Base-by-base conservation (phyloP, 352 stramenopile species). In the Globisporangium recalcitrans region DNA sequence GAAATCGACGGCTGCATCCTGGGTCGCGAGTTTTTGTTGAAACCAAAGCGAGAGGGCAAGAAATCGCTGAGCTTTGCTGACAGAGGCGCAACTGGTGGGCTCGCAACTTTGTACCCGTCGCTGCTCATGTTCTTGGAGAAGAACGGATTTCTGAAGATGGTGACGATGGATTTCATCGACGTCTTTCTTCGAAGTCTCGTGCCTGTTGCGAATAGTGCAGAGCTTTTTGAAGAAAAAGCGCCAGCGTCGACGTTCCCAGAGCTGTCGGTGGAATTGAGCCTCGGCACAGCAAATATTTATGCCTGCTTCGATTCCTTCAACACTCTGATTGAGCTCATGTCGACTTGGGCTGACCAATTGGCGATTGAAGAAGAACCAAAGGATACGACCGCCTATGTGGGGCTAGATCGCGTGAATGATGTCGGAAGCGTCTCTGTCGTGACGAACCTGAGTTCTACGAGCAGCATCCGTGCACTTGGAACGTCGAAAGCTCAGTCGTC, bases 261-360 rank as follows among this genome's bases (percentile, higher is more conserved):
- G 63, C 36, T 96, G 44, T 88, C 85, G 3, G 72, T 93, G 48
- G 87, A 96, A 60, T 64, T 96, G 47, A 94, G 79, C 48, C 54
- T 96, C 22, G 87, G 87, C 6, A 94, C 85, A 16, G 82, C 85
- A 10, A 93, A 93, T 71, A 87, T 96, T 65, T 94, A 96, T 62
- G 84, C 84, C 16, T 96, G 87, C 34, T 96, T 93, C 67, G 87
- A 96, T 70, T 96, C 87, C 31, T 96, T 93, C 68, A 91, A 91
- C 63, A 93, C 84, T 8, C 68, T 96, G 42, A 75, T 93, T 21
- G 81, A 93, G 60, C 58, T 94, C 14, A 58, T 88, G 3, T 85
- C 73, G 9, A 80, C 68, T 19, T 93, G 82, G 83, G 77, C 72
- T 3, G 84, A 93, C 21, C 79, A 94, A 48, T 62, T 94, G 22